Base-by-base conservation (phyloP, 2,329 filamentous ascomycete genomes). In the Aaosphaeria arxii region DNA sequence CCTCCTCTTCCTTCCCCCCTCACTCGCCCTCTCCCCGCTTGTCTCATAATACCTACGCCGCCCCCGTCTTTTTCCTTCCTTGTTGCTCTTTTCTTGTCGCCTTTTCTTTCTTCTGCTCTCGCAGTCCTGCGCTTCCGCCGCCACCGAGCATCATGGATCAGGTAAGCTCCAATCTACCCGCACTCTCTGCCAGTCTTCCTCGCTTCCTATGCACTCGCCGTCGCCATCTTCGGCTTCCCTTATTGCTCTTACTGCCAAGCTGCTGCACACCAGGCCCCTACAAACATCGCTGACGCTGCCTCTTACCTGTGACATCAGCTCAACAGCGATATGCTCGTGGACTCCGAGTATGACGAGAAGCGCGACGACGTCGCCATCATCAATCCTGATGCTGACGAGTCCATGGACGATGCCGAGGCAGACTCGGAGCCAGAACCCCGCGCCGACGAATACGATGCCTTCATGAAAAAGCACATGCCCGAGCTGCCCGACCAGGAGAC, bases 401-500 rank as follows among this genome's bases (percentile, higher is more conserved):
- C 78, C 57, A 81, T 82, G 71, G 74, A 74, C 55, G 70, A 79
- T 40, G 78, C 78, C 59, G 17, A 24, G 17, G 17, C 17, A 24
- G 76, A 82, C 52, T 70, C 77, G 45, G 77, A 80, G 49, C 73
- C 75, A 48, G 73, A 76, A 53, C 74, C 76, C 47, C 71, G 74
- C 59, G 83, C 83, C 57, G 77, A 84, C 71, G 81, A 85, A 62
- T 79, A 84, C 73, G 88, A 95, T 57, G 87, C 88, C 43, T 96
- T 97, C 83, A 88, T 87, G 75, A 85, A 89, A 61, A 76, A 86
- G 56, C 84, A 91, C 57, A 81, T 97, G 50, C 84, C 85, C 7
- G 84, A 86, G 46, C 76, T 91, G 42, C 85, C 90, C 57, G 90
- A 96, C 57, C 84, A 91, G 54, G 88, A 90, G 64, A 86, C 87